Percentiles rank a stretch among this genome's conserved stretches.
Conservation (phyloP, 2,329 filamentous ascomycete species). For the Lithohypha guttulata region DNA sequence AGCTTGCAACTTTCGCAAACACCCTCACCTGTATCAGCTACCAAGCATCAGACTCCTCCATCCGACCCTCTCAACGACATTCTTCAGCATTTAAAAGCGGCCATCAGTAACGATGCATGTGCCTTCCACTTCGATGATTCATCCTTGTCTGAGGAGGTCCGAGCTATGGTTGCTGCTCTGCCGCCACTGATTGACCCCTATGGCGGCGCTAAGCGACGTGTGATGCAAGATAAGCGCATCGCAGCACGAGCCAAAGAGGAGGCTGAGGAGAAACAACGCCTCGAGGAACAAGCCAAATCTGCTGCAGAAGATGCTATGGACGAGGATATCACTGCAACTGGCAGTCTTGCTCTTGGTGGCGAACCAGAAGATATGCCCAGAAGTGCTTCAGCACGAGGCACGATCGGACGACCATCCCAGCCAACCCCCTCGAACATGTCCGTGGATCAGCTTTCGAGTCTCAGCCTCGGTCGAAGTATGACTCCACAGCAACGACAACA, state of each 20-base stretch:
- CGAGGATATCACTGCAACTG: constrained; percentile 71
- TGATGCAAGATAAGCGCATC: constrained; percentile 60
- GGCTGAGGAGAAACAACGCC: constrained; percentile 42
- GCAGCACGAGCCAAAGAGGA: constrained; percentile 48
- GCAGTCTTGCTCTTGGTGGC: constrained; percentile 79
- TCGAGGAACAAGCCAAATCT: constrained; percentile 34
- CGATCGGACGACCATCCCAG: constrained; percentile 68
- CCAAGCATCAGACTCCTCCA: constrained; percentile 23
- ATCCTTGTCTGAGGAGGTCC: constrained; percentile 37
- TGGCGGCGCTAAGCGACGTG: constrained; percentile 70
- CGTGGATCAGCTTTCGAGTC: constrained; percentile 39
- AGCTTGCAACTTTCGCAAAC: constrained; percentile 7
- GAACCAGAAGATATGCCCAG: constrained; percentile 68
- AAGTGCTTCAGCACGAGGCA: constrained; percentile 36
- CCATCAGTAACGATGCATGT: constrained; percentile 39
- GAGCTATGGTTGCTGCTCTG: constrained; percentile 45
- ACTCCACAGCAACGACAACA: constrained; percentile 72
- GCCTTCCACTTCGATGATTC: constrained; percentile 43
- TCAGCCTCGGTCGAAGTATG: constrained; percentile 60
- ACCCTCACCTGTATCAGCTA: constrained; percentile 14
- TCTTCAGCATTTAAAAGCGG: constrained; percentile 10
- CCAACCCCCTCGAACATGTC: constrained; percentile 40
- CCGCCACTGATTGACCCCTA: constrained; percentile 74
- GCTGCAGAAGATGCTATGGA: constrained; percentile 32
- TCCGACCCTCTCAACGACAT: constrained; percentile 10